Conservation (phyloP, 2,329 filamentous ascomycete genomes). For the Phoma sp. region DNA sequence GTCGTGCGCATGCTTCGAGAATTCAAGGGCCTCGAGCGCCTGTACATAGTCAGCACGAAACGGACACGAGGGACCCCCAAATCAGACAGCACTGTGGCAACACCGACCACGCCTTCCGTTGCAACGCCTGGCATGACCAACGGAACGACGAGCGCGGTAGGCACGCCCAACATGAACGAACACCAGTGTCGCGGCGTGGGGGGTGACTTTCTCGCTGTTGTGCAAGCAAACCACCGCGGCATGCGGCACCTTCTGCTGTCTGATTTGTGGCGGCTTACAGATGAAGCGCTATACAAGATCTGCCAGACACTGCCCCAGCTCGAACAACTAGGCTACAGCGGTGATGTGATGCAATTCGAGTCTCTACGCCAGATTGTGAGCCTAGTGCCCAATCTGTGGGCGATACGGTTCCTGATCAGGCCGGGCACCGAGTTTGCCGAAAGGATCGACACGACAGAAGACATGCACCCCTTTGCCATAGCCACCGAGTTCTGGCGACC, state of each 20-base stretch:
- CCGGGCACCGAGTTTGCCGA: constrained; percentile 35
- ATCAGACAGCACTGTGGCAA: constrained; percentile 32
- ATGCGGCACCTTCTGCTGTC: constrained; percentile 64
- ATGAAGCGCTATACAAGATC: constrained; percentile 57
- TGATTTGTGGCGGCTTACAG: constrained; percentile 61
- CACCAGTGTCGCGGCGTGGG: constrained; percentile 46
- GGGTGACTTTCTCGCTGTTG: constrained; percentile 57
- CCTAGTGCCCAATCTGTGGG: constrained; percentile 49
- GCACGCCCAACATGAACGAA: constrained; percentile 34
- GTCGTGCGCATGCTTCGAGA: constrained; percentile 52
- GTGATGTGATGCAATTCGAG: constrained; percentile 59
- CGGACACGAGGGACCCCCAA: constrained; percentile 31
- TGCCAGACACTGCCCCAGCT: constrained; percentile 63
- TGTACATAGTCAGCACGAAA: constrained; percentile 60
- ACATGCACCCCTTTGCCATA: constrained; percentile 42
- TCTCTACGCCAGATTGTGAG: constrained; percentile 45
- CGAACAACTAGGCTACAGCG: constrained; percentile 63
- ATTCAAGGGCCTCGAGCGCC: constrained; percentile 55
- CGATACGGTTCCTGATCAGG: constrained; percentile 49
- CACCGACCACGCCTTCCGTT: constrained; percentile 38
- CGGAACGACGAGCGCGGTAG: constrained; percentile 24
- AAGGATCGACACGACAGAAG: constrained; percentile 34
- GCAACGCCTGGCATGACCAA: constrained; percentile 28
- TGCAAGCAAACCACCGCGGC: constrained; percentile 58
- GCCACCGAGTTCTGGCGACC: constrained; percentile 44